Percentiles rank a stretch among this genome's conserved stretches.
These are phyloP conservation scores for Bretziella fagacearum DNA, from an alignment of 2,329 filamentous ascomycete species.

Conservation along the genomic window DNA sequence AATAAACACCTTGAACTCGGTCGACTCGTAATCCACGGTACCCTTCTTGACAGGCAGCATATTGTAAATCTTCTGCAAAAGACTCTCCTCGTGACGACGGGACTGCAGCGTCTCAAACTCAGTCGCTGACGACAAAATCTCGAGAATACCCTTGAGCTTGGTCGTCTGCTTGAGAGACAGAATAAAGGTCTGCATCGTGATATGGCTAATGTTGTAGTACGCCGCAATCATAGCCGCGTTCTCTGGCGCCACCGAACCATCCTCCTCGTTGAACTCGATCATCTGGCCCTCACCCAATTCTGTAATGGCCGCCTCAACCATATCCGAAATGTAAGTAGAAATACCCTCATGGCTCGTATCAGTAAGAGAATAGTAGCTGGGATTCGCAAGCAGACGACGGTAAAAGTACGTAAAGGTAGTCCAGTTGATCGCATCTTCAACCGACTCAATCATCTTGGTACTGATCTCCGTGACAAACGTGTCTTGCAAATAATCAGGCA, in stretches of 20 bases:
- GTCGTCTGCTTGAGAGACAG: conserved; percentile 75
- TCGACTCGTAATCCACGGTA: conserved; percentile 71
- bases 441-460: conserved; percentile 86
- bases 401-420: conserved; percentile 98
- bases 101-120: conserved; percentile 95
- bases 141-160: conserved; percentile 90
- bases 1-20: conserved; percentile 97
- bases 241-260: conserved; percentile 72
- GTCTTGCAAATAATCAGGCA: conserved; percentile 83
- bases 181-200: conserved; percentile 97
- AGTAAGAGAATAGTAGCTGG: conserved; percentile 83
- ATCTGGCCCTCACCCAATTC: conserved; percentile 88
- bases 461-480: conserved; percentile 95
- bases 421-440: conserved; percentile 96
- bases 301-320: conserved; percentile 83
- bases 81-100: conserved; percentile 72
- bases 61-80: conserved; percentile 85
- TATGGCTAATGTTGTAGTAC: conserved; percentile 98
- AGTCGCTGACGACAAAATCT: conserved; percentile 91
- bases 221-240: conserved; percentile 97
- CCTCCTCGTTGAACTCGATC: conserved; percentile 86
- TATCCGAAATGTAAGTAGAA: conserved; percentile 84
- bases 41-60: conserved; percentile 91
- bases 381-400: conserved; percentile 81
- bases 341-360: conserved; percentile 82